Evolutionary conservation across 495 filamentous ascomycete genomes (phyloP), one percentile per base, ranked within the genome.

Genomic region (Penicillium verhagenii): DNA sequence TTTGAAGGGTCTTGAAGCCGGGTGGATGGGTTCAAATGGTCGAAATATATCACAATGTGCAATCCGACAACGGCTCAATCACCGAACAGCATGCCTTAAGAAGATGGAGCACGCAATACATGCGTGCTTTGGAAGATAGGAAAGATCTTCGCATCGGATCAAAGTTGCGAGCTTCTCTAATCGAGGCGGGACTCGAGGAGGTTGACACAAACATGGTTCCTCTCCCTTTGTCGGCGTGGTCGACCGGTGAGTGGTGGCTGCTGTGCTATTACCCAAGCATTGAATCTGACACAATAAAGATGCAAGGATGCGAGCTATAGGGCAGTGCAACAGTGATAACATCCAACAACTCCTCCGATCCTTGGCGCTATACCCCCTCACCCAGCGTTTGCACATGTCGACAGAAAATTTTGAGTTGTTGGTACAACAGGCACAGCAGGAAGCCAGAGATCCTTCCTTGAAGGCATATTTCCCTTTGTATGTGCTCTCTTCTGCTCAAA

Each of bases 21-120:
- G 83, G 87, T 21, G 91, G 94, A 16, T 97, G 92, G 92, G 80
- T 91, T 47, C 94, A 98, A 66, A 86, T 97, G 81, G 81, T 89
- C 23, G 94, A 98, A 66, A 81, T 91, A 55, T 92, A 96, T 61
- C 87, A 85, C 69, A 92, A 89, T 57, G 84, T 90, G 25, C 93
- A 97, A 65, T 96, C 91, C 2, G 88, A 96, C 61, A 96, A 91
- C 58, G 94, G 94, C 23, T 86, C 83, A 7, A 79, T 97, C 56
- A 87, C 82, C 11, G 79, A 85, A 13, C 70, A 79, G 49, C 85
- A 90, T 70, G 88, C 89, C 2, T 69, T 95, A 57, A 79, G 84
- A 43, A 79, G 85, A 61, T 89, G 89, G 87, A 93, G 88, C 45
- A 78, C 80, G 35, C 79, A 77, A 52, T 88, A 88, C 57, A 80